A percentile compares a stretch with the other conserved stretches of the same genome.
phyloP scores from a whole-genome alignment of 148 eudicot species.

The Heliamphora exappendiculata region DNA sequence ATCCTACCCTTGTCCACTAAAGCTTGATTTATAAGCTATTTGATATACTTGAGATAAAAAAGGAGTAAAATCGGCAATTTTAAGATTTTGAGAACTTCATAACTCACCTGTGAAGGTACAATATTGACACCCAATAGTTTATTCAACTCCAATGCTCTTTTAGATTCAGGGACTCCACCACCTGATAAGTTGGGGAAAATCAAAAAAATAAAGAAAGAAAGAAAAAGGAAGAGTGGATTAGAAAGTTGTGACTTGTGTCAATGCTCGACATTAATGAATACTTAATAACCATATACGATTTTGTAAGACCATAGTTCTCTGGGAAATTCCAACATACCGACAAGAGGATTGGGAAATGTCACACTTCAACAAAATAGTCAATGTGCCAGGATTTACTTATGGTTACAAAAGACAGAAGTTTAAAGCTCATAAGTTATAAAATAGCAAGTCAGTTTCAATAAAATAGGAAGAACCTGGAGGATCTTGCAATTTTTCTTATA shows the following conservation, averaged over 20 bases:
- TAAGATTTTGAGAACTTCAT: background rate
- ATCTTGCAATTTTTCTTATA: too few species aligned
- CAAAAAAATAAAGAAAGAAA: background rate
- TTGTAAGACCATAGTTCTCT: background rate
- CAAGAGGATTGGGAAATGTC: background rate
- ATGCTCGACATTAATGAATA: background rate
- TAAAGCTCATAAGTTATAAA: too few species aligned
- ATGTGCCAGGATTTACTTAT: background rate
- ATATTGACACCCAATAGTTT: constrained; percentile 48
- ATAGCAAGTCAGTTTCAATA: too few species aligned
- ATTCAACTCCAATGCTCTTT: constrained; percentile 58
- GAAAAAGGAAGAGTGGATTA: background rate
- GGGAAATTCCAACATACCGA: background rate
- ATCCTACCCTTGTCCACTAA: background rate
- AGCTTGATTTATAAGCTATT: background rate
- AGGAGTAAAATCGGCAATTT: background rate
- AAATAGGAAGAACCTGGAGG: too few species aligned
- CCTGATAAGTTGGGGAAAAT: constrained; percentile 32
- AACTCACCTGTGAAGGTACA: constrained; percentile 56
- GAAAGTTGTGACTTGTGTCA: background rate
- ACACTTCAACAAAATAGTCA: background rate
- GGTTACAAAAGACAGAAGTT: too few species aligned
- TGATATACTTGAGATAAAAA: background rate
- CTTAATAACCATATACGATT: background rate
- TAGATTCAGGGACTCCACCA: constrained; percentile 87